phyloP scores from a whole-genome alignment of 805 yeast species.

The Cyberlindnera saturnus region DNA sequence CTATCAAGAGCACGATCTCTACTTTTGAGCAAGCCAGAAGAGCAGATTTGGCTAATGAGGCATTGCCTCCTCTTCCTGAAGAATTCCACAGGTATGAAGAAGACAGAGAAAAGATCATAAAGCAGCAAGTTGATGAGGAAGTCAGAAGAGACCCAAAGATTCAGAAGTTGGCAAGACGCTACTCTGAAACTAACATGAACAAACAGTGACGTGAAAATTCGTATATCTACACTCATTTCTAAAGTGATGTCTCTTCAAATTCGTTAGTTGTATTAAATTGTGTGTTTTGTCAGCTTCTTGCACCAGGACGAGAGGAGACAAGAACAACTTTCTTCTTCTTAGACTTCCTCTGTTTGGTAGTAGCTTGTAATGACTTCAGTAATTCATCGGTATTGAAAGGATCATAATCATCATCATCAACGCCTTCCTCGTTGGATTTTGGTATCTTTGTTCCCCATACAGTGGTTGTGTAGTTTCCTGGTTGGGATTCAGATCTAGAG shows the following conservation, averaged over 20 bases:
- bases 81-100: constrained; percentile 42
- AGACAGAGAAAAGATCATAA: constrained; percentile 39
- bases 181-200: constrained; percentile 9
- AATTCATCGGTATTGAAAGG: constrained; percentile 15
- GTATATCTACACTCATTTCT: no score
- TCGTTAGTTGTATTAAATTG: no score
- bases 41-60: constrained; percentile 80
- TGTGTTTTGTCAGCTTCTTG: background rate
- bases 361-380: constrained; percentile 3
- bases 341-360: background rate
- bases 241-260: no score
- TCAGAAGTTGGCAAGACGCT: constrained; percentile 23
- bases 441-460: constrained; percentile 67
- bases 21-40: constrained; percentile 78
- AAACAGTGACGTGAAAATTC: no score
- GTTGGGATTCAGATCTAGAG: no score
- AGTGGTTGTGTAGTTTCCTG: constrained; percentile 38
- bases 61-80: constrained; percentile 74
- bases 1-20: constrained; percentile 59
- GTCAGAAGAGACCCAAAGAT: constrained; percentile 16
- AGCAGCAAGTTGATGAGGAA: constrained; percentile 28
- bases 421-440: constrained; percentile 23
- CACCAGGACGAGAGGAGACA: background rate
- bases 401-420: constrained; percentile 25
- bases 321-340: constrained; percentile 1